These are phyloP conservation scores for Nelumbo lutea DNA, from an alignment of 164 flowering plant species.

Conservation along the genomic window DNA sequence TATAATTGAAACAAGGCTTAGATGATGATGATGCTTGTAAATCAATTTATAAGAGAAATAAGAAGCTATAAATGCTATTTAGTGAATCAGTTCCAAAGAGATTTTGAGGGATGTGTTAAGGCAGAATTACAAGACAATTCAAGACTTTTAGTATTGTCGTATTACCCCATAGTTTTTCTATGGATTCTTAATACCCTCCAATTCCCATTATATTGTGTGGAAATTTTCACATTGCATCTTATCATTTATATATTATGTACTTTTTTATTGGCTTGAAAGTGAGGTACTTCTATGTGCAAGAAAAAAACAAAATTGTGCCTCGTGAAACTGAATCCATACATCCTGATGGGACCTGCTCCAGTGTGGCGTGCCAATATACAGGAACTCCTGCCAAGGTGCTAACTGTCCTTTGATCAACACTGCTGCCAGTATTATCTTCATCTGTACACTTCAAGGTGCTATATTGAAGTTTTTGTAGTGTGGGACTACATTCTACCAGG, in stretches of 20 bases:
- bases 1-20: no score
- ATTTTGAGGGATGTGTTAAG: neutral
- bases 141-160: neutral
- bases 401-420: conserved; percentile 30
- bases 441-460: conserved; percentile 53
- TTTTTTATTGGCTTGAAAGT: neutral
- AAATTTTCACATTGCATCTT: no score
- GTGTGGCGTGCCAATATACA: conserved; percentile 82
- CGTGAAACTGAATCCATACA: conserved; percentile 36
- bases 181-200: no score
- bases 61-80: neutral
- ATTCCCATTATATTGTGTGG: neutral
- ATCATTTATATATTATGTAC: neutral
- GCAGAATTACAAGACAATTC: neutral
- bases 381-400: conserved; percentile 62
- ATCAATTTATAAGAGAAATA: no score
- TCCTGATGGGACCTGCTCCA: conserved; percentile 93
- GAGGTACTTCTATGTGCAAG: neutral
- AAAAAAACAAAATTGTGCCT: neutral
- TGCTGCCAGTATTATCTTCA: conserved; percentile 22
- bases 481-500: conserved; percentile 93
- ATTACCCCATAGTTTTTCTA: neutral
- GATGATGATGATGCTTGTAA: no score
- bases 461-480: conserved; percentile 72
- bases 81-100: neutral